Conservation (phyloP, 1,284 basidiomycete species). For the Neotropicomus parvogracilis region DNA sequence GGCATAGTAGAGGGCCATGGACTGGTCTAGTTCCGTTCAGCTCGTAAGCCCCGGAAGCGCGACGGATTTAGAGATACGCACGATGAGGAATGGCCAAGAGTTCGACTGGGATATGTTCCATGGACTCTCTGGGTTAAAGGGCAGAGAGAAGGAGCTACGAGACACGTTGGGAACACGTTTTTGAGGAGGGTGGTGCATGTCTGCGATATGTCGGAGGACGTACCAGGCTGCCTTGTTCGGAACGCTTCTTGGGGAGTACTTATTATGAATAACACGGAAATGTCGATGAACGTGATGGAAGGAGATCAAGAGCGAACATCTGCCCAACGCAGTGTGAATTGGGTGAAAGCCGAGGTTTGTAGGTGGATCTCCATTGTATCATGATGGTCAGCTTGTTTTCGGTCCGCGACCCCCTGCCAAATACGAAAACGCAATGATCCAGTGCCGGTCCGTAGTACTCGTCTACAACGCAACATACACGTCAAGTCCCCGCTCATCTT, state of each 20-base stretch:
- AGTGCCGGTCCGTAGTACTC: conserved; percentile 1
- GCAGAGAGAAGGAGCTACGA: conserved; percentile 16
- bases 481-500: conserved; percentile 1
- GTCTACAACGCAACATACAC: conserved; percentile 8
- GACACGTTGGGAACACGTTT: conserved; percentile 32
- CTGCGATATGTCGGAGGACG: conserved; percentile 24
- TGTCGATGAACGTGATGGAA: conserved; percentile 17
- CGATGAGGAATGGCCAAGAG: conserved; percentile 21
- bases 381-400: conserved; percentile 1
- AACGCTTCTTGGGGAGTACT: conserved; percentile 10
- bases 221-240: conserved; percentile 23
- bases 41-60: conserved; percentile 4
- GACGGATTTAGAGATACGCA: conserved; percentile 9
- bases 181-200: conserved; percentile 13
- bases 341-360: conserved; percentile 14
- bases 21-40: conserved; percentile 7
- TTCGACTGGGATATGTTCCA: conserved; percentile 25
- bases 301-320: conserved; percentile 1
- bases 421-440: not conserved
- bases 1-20: conserved; percentile 30
- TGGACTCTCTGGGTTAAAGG: conserved; percentile 28
- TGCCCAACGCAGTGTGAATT: conserved; percentile 7
- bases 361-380: conserved; percentile 12
- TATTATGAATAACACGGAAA: conserved; percentile 20
- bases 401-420: not conserved